A percentile compares a stretch with the other conserved stretches of the same genome.
Evolutionary conservation across 306 rosid species (phyloP).

Genomic region (Cicer yamashitae): DNA sequence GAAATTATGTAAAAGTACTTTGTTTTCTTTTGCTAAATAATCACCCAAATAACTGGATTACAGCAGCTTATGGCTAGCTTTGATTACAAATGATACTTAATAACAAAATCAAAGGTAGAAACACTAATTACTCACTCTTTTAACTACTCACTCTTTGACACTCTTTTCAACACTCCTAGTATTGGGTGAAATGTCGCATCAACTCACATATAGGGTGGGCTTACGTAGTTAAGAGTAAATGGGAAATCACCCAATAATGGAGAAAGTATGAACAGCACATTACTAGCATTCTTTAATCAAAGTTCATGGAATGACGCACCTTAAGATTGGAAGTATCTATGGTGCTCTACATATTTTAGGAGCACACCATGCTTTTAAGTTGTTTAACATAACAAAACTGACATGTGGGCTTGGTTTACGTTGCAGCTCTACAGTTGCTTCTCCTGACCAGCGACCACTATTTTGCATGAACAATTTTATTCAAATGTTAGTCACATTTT

Average conservation of each 20-base stretch:
- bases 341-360: constrained; percentile 7
- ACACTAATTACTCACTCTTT: constrained; percentile 4
- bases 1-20: constrained; percentile 1
- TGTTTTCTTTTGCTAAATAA: background rate
- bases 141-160: background rate
- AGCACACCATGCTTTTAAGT: constrained; percentile 10
- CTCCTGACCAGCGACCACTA: constrained; percentile 14
- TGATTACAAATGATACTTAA: background rate
- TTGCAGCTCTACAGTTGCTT: constrained; percentile 8
- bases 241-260: background rate
- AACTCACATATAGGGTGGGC: background rate
- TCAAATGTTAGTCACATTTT: constrained; percentile 10
- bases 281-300: constrained; percentile 12
- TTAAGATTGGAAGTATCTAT: constrained; percentile 15
- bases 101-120: constrained; percentile 15
- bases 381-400: constrained; percentile 7
- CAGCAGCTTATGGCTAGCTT: constrained; percentile 2
- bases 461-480: constrained; percentile 30
- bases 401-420: background rate
- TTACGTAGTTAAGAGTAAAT: constrained; percentile 4
- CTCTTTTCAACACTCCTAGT: background rate
- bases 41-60: constrained; percentile 1
- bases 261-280: background rate
- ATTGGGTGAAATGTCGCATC: background rate
- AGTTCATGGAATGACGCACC: constrained; percentile 16